phyloP scores from a whole-genome alignment of 208 protist species.

The Strigomonas culicis region DNA sequence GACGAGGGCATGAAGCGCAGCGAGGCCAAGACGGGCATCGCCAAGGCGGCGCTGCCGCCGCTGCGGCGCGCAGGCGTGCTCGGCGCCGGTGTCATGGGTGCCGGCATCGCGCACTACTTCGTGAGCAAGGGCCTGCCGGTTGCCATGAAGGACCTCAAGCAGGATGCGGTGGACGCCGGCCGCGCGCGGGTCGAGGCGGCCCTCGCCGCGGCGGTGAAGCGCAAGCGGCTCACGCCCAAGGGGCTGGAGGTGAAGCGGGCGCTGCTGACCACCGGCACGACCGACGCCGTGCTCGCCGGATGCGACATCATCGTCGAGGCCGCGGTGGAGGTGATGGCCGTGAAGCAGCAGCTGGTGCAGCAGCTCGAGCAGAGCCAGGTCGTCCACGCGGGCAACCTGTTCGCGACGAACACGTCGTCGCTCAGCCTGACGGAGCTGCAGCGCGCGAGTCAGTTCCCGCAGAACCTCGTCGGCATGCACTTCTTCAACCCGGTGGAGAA shows the following conservation, averaged over 20 bases:
- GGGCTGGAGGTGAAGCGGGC: constrained; percentile 45
- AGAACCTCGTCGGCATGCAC: constrained; percentile 92
- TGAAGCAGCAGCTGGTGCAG: constrained; percentile 90
- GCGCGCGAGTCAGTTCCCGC: constrained; percentile 55
- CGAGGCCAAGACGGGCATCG: constrained; percentile 68
- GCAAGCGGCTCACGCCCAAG: constrained; percentile 48
- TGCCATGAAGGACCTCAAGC: constrained; percentile 68
- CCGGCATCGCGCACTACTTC: constrained; percentile 85
- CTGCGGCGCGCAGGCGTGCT: constrained; percentile 63
- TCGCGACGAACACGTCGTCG: constrained; percentile 94
- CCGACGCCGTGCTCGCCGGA: constrained; percentile 37
- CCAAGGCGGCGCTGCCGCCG: constrained; percentile 47
- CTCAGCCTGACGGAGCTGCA: constrained; percentile 90
- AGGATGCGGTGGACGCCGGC: constrained; percentile 66
- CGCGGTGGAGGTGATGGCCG: constrained; percentile 87
- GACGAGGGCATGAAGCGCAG: constrained; percentile 88
- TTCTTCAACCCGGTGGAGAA: constrained; percentile 94
- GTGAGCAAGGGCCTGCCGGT: constrained; percentile 66
- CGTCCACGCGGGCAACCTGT: constrained; percentile 57
- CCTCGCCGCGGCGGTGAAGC: constrained; percentile 55
- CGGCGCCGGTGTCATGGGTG: constrained; percentile 84
- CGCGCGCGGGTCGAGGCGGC: constrained; percentile 57
- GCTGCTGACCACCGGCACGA: constrained; percentile 60
- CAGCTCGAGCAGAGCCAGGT: constrained; percentile 72
- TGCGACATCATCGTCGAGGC: constrained; percentile 91